These are phyloP conservation scores for Hericium erinaceus DNA, from an alignment of 768 basidiomycete species.

Conservation along the genomic window DNA sequence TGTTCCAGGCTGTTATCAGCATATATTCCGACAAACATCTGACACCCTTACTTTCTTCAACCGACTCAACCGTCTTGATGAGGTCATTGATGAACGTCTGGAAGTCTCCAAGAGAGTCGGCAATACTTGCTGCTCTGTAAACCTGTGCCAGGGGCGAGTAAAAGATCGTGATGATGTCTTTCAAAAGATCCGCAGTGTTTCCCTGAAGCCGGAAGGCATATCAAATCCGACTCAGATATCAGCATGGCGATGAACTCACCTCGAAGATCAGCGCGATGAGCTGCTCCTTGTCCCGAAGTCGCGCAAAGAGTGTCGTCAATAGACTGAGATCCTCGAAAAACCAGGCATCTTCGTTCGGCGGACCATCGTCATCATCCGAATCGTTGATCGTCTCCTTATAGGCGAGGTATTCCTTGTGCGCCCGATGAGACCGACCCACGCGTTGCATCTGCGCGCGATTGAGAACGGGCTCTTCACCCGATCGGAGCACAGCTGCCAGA, in stretches of 20 bases:
- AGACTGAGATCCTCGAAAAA: constrained; percentile 85
- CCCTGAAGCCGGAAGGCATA: constrained; percentile 43
- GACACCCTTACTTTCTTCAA: constrained; percentile 69
- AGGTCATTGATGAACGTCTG: constrained; percentile 94
- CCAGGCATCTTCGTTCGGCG: constrained; percentile 93
- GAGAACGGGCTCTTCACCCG: constrained; percentile 65
- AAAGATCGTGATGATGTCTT: constrained; percentile 98
- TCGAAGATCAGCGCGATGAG: constrained; percentile 92
- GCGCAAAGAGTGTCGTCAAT: constrained; percentile 67
- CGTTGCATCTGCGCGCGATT: constrained; percentile 73
- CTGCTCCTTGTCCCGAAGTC: constrained; percentile 82
- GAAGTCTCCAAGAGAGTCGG: constrained; percentile 83
- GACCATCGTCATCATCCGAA: constrained; percentile 91
- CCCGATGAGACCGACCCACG: constrained; percentile 67
- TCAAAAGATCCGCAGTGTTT: constrained; percentile 86
- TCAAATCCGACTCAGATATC: not conserved
- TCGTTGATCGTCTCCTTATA: constrained; percentile 53
- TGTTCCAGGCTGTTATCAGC: constrained; percentile 20
- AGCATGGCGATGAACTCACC: constrained; percentile 31
- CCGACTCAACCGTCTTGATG: constrained; percentile 85
- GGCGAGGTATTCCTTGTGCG: constrained; percentile 67
- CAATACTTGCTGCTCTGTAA: constrained; percentile 94
- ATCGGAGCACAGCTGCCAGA: constrained; percentile 70
- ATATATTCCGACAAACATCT: not conserved
- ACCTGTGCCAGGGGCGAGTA: constrained; percentile 95